Percentiles rank a stretch among this genome's conserved stretches.
These are phyloP conservation scores for Fusarium bactridioides DNA, from an alignment of 2,329 filamentous ascomycete genomes.

Conservation along the genomic window DNA sequence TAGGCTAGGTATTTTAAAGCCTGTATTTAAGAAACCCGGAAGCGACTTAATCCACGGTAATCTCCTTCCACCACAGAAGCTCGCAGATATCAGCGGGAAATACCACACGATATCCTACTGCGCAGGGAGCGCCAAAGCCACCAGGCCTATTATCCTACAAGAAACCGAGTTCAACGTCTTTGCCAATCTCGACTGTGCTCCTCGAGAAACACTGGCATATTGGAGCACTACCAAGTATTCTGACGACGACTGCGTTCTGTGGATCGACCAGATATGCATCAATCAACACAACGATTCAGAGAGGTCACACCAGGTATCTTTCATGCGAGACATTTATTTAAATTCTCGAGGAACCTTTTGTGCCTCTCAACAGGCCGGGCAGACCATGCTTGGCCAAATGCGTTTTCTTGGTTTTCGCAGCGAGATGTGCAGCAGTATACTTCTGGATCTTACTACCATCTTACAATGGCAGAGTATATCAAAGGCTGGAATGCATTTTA, in stretches of 20 bases:
- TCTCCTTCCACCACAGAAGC: background rate
- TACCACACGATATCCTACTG: background rate
- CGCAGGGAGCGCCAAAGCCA: background rate
- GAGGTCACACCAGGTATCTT: background rate
- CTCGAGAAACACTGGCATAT: background rate
- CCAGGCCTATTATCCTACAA: background rate
- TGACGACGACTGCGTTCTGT: background rate
- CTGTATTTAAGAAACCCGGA: fast-evolving
- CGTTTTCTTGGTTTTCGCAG: background rate
- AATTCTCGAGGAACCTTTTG: background rate
- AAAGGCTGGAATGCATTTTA: background rate
- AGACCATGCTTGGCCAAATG: background rate
- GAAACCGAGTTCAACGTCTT: background rate
- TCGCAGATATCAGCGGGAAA: background rate
- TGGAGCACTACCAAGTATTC: background rate
- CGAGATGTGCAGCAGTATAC: background rate
- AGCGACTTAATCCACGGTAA: background rate
- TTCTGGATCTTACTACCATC: no score
- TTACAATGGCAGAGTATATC: background rate
- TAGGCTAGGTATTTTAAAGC: no score
- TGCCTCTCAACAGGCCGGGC: background rate
- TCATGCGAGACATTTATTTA: background rate
- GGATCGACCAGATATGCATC: background rate
- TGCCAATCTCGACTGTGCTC: background rate
- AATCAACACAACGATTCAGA: background rate